These are phyloP conservation scores for Emmonsia crescens DNA, from an alignment of 2,329 filamentous ascomycete genomes.

Conservation along the genomic window DNA sequence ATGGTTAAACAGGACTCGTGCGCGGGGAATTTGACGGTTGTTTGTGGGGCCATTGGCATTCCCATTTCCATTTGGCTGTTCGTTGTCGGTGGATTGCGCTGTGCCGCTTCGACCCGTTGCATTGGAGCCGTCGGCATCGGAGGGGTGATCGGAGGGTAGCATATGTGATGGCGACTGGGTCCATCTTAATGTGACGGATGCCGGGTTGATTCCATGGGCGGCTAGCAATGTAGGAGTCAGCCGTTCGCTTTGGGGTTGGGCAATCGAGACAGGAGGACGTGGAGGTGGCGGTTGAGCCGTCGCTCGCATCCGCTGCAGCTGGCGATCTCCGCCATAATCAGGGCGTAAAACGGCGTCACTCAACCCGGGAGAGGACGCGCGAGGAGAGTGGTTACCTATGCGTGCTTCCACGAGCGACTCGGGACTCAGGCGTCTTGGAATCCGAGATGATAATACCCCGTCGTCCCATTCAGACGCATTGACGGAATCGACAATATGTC, in stretches of 20 bases:
- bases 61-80: constrained; percentile 3
- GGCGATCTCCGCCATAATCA: constrained; percentile 23
- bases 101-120: constrained; percentile 16
- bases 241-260: constrained; percentile 28
- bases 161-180: constrained; percentile 32
- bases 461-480: constrained; percentile 30
- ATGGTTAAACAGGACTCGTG: constrained; percentile 7
- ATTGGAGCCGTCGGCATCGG: constrained; percentile 16
- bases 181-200: constrained; percentile 28
- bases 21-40: neutral
- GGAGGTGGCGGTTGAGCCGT: constrained; percentile 23
- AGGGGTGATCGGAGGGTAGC: constrained; percentile 19
- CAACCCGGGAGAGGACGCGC: constrained; percentile 25
- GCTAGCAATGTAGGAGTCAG: constrained; percentile 15
- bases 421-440: constrained; percentile 19
- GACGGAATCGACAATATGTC: constrained; percentile 34
- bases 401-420: constrained; percentile 19
- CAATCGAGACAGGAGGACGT: constrained; percentile 30
- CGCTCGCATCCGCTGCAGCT: constrained; percentile 18
- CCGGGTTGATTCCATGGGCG: constrained; percentile 19
- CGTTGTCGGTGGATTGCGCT: constrained; percentile 1
- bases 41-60: neutral
- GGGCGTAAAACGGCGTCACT: constrained; percentile 18
- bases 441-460: constrained; percentile 17
- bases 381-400: constrained; percentile 20